Base-by-base conservation (phyloP, 495 filamentous ascomycete genomes). In the Penicillium ochrochloron region DNA sequence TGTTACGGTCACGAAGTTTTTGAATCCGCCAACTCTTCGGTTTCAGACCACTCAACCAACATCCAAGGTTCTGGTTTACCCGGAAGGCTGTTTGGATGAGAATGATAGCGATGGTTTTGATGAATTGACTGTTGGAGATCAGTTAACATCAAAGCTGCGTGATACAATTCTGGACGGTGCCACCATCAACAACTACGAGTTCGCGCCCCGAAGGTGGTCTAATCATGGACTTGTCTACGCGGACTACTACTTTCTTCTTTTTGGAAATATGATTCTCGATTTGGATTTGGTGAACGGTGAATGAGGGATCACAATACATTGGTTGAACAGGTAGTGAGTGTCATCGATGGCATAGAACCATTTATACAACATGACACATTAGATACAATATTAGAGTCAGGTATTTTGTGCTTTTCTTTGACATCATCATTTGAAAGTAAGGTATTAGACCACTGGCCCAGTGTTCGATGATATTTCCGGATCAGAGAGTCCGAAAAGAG, bases 221-320 rank as follows among this genome's bases (percentile, higher is more conserved):
- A 71, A 80, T 56, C 77, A 78, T 58, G 81, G 79, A 19, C 62
- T 83, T 10, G 81, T 82, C 5, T 83, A 83, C 69, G 81, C 76
- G 0, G 80, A 82, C 60, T 83, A 82, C 69, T 83, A 81, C 63
- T 76, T 83, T 35, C 57, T 83, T 31, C 69, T 78, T 57, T 74
- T 79, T 31, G 79, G 81, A n/a, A 83, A 83, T 60, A 71, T 69
- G 66, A 41, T 75, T n/a, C 50, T 70, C 0, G 65, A 69, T 0
- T 39, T 73, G 61, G 72, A 62, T 3, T 70, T 53, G 50, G 52
- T 41, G 46, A 59, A 35, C 6, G 33, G 27, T 41, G 46, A 59
- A 35, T 8, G 33, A 15, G 11, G 53, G 25, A 5, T 29, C 31
- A 37, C 29, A 37, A 11, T 31, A 25, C 29, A 37, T 54, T 42